Conservation (phyloP, 2,329 filamentous ascomycete genomes). For the Hypoxylon sp. region DNA sequence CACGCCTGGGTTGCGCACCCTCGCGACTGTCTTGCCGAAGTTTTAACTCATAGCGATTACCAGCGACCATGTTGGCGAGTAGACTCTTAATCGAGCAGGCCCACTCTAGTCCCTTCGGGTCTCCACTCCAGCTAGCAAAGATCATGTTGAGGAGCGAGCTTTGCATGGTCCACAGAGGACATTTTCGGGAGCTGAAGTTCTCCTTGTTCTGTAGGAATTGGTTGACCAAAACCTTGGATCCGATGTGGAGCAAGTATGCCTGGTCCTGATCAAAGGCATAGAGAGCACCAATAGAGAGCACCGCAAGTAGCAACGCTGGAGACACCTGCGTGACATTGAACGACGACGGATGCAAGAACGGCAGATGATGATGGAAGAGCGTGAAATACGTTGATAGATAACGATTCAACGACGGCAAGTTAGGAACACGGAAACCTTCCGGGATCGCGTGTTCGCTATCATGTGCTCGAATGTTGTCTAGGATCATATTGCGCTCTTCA, state of each 20-base stretch:
- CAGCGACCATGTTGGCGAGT: conserved; percentile 97
- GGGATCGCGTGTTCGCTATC: conserved; percentile 87
- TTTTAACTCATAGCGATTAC: conserved; percentile 96
- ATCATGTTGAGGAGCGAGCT: conserved; percentile 98
- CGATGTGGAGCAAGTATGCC: conserved; percentile 96
- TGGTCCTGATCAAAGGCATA: conserved; percentile 98
- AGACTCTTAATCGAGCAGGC: conserved; percentile 99
- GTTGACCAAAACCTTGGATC: conserved; percentile 96
- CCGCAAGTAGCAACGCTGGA: conserved; percentile 86
- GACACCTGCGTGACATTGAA: conserved; percentile 86
- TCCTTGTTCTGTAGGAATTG: conserved; percentile 98
- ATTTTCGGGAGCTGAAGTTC: conserved; percentile 98
- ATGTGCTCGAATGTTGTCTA: conserved; percentile 86
- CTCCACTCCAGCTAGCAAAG: conserved; percentile 98
- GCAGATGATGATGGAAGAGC: conserved; percentile 95
- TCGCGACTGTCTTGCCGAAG: conserved; percentile 90
- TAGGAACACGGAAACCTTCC: conserved; percentile 90
- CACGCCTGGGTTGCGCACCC: conserved; percentile 79
- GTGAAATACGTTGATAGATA: conserved; percentile 97
- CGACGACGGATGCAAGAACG: conserved; percentile 93
- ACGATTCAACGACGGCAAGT: conserved; percentile 84
- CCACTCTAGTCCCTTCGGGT: conserved; percentile 97
- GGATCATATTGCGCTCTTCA: conserved; percentile 85
- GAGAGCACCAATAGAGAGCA: conserved; percentile 93
- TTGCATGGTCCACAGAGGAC: conserved; percentile 98